Evolutionary conservation across 2,329 filamentous ascomycete species (phyloP).

Genomic region (Neopestalotiopsis sp.): DNA sequence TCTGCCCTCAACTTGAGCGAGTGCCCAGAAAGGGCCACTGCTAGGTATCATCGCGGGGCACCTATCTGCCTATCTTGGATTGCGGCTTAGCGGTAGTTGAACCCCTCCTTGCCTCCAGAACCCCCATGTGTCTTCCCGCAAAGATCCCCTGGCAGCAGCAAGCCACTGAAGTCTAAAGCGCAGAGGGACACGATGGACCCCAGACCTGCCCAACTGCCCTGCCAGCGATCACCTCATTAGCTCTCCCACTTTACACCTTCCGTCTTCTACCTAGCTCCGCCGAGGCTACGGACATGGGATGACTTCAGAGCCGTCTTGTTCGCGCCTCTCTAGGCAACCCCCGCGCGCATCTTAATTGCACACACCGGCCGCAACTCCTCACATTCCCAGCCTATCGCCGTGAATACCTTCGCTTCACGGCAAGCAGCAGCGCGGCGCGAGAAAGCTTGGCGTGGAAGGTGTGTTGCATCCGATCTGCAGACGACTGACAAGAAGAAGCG

Average conservation of each 20-base stretch:
- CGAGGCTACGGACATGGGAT: not conserved
- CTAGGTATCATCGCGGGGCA: not conserved
- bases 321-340: not conserved
- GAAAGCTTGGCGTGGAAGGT: slow-evolving; percentile 11
- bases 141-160: not conserved
- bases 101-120: not conserved
- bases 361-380: not conserved
- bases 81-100: not conserved
- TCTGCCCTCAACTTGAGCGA: not conserved
- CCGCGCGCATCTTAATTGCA: not conserved
- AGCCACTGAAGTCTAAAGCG: too few species aligned
- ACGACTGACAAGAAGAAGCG: not conserved
- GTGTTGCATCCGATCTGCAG: not conserved
- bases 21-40: not conserved
- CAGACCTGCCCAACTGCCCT: not conserved
- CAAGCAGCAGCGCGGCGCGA: not conserved
- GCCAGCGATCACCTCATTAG: slow-evolving; percentile 12
- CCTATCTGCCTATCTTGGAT: not conserved
- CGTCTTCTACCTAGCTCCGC: slow-evolving; percentile 14
- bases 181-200: not conserved
- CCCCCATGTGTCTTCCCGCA: not conserved
- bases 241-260: not conserved
- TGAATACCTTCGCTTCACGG: slow-evolving; percentile 2
- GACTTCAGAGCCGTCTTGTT: not conserved
- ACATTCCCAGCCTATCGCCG: not conserved